Evolutionary conservation across 2,329 filamentous ascomycete species (phyloP).

Genomic region (Phialophora verrucosa): DNA sequence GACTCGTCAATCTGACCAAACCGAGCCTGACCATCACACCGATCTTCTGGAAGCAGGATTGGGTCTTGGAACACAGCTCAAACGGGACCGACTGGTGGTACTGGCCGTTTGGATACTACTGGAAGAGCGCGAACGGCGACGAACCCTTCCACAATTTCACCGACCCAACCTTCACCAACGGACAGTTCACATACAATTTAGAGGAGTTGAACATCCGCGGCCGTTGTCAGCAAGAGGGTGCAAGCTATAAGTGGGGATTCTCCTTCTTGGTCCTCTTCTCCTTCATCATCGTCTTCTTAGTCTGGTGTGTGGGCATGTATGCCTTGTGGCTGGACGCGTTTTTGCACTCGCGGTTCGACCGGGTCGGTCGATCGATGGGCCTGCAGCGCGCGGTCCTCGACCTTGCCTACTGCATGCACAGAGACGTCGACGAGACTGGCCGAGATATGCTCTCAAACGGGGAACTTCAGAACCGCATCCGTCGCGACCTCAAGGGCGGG

Average conservation of each 20-base stretch:
- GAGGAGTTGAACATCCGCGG: constrained; percentile 22
- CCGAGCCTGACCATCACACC: constrained; percentile 24
- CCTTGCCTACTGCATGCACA: constrained; percentile 27
- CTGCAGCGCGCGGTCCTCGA: constrained; percentile 41
- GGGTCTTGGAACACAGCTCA: background rate
- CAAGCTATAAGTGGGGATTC: constrained; percentile 49
- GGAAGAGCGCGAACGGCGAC: constrained; percentile 8
- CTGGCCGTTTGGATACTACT: constrained; percentile 18
- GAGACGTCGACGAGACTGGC: constrained; percentile 23
- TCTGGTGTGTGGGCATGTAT: constrained; percentile 46
- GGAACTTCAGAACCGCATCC: constrained; percentile 18
- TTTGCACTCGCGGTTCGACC: constrained; percentile 40
- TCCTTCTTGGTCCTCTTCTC: constrained; percentile 44
- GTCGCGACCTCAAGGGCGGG: constrained; percentile 19
- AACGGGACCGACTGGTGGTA: constrained; percentile 11
- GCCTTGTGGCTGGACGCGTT: constrained; percentile 46
- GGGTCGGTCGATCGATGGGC: constrained; percentile 42
- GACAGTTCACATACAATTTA: constrained; percentile 20
- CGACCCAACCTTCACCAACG: constrained; percentile 20
- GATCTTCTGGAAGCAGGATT: constrained; percentile 26
- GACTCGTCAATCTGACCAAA: constrained; percentile 12
- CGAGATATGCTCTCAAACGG: constrained; percentile 23
- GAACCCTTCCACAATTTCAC: constrained; percentile 16
- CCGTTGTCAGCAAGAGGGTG: constrained; percentile 30
- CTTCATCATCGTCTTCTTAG: constrained; percentile 43